phyloP scores from a whole-genome alignment of 345 rosid genomes.

The Hibiscus mutabilis region DNA sequence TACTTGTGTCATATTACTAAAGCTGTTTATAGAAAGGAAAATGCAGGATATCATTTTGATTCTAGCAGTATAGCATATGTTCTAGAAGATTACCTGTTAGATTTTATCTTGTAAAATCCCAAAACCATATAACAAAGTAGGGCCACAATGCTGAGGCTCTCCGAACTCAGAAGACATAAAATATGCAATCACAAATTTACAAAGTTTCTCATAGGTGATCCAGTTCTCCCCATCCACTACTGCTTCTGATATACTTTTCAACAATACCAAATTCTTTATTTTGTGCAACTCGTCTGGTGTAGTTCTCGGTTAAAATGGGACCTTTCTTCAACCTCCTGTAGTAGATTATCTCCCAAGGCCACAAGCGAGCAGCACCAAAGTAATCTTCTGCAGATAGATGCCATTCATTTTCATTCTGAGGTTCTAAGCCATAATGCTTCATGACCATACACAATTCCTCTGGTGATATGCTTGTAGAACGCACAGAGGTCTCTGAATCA shows the following conservation, averaged over 20 bases:
- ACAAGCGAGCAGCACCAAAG: conserved; percentile 41
- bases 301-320: conserved; percentile 33
- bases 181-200: not conserved
- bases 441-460: conserved; percentile 34
- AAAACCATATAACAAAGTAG: not conserved
- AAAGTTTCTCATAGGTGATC: conserved; percentile 15
- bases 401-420: conserved; percentile 24
- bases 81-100: conserved; percentile 23
- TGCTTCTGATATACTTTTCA: conserved; percentile 43
- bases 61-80: conserved; percentile 3
- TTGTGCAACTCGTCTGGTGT: conserved; percentile 38
- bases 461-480: conserved; percentile 22
- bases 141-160: not conserved
- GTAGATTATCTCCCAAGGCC: conserved; percentile 42
- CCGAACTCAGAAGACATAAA: not conserved
- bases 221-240: conserved; percentile 43
- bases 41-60: not conserved
- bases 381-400: conserved; percentile 23
- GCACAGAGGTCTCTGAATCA: conserved; percentile 12
- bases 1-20: not conserved
- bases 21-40: not conserved
- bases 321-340: conserved; percentile 50
- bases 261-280: conserved; percentile 37
- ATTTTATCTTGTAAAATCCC: conserved; percentile 14
- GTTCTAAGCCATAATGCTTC: conserved; percentile 34